Conservation (phyloP, 805 yeast species). For the Yarrowia sp. region DNA sequence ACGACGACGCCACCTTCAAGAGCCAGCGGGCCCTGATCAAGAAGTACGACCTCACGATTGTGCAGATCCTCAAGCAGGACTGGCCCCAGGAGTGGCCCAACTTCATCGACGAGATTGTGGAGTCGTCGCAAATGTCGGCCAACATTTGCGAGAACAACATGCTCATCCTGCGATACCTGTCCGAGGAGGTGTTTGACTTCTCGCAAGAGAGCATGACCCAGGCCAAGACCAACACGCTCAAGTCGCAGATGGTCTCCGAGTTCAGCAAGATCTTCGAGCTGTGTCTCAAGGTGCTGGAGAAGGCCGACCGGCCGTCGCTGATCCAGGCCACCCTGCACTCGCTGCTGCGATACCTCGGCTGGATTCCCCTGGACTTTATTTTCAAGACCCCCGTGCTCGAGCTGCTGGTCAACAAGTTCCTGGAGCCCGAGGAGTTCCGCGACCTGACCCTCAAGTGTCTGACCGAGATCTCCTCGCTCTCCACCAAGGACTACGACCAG, state of each 20-base stretch:
- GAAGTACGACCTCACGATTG: slow-evolving; percentile 91
- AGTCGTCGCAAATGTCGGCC: slow-evolving; percentile 75
- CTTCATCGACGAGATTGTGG: slow-evolving; percentile 89
- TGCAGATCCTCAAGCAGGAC: slow-evolving; percentile 92
- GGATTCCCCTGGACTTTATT: slow-evolving; percentile 90
- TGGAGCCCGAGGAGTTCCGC: slow-evolving; percentile 75
- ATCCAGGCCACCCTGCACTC: slow-evolving; percentile 82
- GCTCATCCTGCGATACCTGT: slow-evolving; percentile 81
- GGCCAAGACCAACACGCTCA: slow-evolving; percentile 82
- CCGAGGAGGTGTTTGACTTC: slow-evolving; percentile 95
- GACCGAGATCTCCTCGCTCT: slow-evolving; percentile 80
- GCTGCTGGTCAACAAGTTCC: slow-evolving; percentile 69
- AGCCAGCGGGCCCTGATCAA: slow-evolving; percentile 79
- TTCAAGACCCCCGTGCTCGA: slow-evolving; percentile 82
- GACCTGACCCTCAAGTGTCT: slow-evolving; percentile 84
- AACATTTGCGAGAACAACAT: slow-evolving; percentile 97
- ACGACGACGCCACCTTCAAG: slow-evolving; percentile 69
- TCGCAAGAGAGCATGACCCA: slow-evolving; percentile 97
- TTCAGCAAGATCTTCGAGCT: slow-evolving; percentile 90
- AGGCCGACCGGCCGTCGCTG: slow-evolving; percentile 79
- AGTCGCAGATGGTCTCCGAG: slow-evolving; percentile 80
- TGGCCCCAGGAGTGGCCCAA: slow-evolving; percentile 99
- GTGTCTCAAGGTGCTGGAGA: slow-evolving; percentile 90
- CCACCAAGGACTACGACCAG: slow-evolving; percentile 50
- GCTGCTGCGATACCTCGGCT: slow-evolving; percentile 78